Evolutionary conservation across 768 basidiomycete genomes (phyloP).

Genomic region (Tulasnella sp.): DNA sequence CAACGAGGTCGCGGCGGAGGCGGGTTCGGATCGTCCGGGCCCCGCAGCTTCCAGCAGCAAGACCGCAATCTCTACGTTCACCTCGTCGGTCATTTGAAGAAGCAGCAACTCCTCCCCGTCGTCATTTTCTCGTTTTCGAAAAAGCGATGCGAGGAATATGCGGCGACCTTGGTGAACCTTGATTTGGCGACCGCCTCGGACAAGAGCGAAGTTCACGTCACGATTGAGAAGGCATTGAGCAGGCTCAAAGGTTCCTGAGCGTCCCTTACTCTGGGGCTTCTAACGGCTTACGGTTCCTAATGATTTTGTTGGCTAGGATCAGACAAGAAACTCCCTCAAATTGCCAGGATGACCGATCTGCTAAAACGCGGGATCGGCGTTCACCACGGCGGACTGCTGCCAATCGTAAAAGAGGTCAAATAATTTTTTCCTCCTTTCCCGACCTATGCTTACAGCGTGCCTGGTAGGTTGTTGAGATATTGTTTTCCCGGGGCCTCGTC

Average conservation of each 20-base stretch:
- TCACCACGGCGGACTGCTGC: conserved; percentile 92
- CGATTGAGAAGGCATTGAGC: conserved; percentile 82
- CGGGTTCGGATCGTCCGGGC: conserved; percentile 19
- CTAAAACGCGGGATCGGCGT: conserved; percentile 91
- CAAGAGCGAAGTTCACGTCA: conserved; percentile 94
- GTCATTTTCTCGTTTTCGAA: conserved; percentile 97
- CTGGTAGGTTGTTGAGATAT: conserved; percentile 78
- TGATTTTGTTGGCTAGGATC: conserved; percentile 42
- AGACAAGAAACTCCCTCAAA: conserved; percentile 89
- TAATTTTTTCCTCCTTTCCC: conserved; percentile 1
- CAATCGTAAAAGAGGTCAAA: conserved; percentile 89
- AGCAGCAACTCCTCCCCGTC: conserved; percentile 78
- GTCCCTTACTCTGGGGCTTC: not conserved
- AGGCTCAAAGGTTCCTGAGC: conserved; percentile 65
- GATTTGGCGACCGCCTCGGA: conserved; percentile 84
- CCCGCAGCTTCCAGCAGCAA: conserved; percentile 45
- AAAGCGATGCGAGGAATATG: conserved; percentile 95
- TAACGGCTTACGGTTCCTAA: not conserved
- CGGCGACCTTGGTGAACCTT: conserved; percentile 71
- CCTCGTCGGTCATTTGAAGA: conserved; percentile 73
- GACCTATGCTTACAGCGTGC: not conserved
- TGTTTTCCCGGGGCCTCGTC: conserved; percentile 91
- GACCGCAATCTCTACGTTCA: conserved; percentile 95
- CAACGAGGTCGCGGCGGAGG: conserved; percentile 40
- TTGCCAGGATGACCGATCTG: conserved; percentile 77